Evolutionary conservation across 768 basidiomycete genomes (phyloP).

Genomic region (Phanerodontia chrysosporium): DNA sequence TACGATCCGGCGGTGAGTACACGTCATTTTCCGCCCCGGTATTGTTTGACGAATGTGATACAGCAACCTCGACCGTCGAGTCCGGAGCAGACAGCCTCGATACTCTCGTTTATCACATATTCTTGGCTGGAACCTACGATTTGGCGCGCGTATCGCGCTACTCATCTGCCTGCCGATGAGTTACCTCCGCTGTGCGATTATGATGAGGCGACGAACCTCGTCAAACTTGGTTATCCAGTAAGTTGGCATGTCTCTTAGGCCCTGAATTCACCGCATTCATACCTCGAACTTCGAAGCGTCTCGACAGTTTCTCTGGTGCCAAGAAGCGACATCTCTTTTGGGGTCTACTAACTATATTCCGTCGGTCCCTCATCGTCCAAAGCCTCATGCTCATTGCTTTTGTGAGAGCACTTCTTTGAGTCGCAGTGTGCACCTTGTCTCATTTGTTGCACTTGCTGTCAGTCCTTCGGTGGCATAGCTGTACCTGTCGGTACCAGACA

Average conservation of each 20-base stretch:
- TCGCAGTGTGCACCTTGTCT: slow-evolving; percentile 1
- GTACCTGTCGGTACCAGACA: slow-evolving; percentile 29
- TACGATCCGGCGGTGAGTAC: slow-evolving; percentile 5
- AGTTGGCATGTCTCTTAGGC: no score
- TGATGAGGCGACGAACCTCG: slow-evolving; percentile 28
- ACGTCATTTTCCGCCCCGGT: no score
- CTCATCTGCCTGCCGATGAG: slow-evolving; percentile 37
- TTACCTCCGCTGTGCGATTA: slow-evolving; percentile 47
- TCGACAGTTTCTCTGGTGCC: slow-evolving; percentile 19
- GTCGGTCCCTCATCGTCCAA: slow-evolving; percentile 3
- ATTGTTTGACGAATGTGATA: neutral
- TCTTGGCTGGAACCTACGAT: slow-evolving; percentile 50
- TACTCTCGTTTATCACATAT: slow-evolving; percentile 34
- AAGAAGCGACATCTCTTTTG: slow-evolving; percentile 23
- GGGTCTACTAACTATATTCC: slow-evolving; percentile 20
- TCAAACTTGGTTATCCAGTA: slow-evolving; percentile 27
- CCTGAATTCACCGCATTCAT: neutral
- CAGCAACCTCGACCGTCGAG: slow-evolving; percentile 20
- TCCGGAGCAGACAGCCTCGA: slow-evolving; percentile 23
- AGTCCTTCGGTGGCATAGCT: slow-evolving; percentile 14
- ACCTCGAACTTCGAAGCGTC: no score
- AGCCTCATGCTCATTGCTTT: slow-evolving; percentile 2
- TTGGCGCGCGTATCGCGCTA: slow-evolving; percentile 33
- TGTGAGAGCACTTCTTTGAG: slow-evolving; percentile 14
- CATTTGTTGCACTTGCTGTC: neutral